Conservation (phyloP, 164 flowering plant species). For the Berberis vulgaris region DNA sequence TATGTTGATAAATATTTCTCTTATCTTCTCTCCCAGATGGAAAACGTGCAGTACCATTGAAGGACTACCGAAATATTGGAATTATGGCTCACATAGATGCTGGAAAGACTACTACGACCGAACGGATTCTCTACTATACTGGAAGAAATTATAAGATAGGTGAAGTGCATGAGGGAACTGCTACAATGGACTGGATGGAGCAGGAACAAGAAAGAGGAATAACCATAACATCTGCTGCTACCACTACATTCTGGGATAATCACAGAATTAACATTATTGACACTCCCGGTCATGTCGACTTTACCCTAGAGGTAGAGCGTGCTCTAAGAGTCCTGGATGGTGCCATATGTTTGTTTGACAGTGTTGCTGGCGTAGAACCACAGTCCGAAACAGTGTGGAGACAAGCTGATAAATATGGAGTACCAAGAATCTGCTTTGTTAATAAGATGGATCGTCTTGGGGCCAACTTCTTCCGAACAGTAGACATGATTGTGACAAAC, state of each 20-base stretch:
- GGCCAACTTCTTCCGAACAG: conserved; percentile 85
- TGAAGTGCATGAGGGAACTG: conserved; percentile 96
- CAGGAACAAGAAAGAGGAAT: conserved; percentile 98
- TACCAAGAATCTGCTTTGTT: conserved; percentile 91
- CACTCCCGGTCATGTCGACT: conserved; percentile 98
- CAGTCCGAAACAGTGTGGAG: conserved; percentile 99
- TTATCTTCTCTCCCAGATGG: conserved; percentile 27
- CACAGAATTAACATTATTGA: conserved; percentile 92
- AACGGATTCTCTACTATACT: conserved; percentile 75
- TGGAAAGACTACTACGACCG: conserved; percentile 95
- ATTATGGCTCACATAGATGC: conserved; percentile 99
- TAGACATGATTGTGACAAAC: conserved; percentile 93
- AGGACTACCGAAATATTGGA: conserved; percentile 89
- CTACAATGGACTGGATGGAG: conserved; percentile 99
- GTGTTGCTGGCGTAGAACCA: conserved; percentile 98
- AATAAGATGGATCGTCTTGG: conserved; percentile 98
- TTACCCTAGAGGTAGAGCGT: conserved; percentile 96
- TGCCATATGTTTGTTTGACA: conserved; percentile 89
- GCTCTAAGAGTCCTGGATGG: conserved; percentile 97
- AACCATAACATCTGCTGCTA: conserved; percentile 95
- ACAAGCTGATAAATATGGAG: conserved; percentile 95
- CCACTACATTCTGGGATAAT: conserved; percentile 85
- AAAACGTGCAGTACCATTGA: conserved; percentile 56
- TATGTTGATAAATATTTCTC: not conserved
- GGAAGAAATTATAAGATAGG: conserved; percentile 96